Base-by-base conservation (phyloP, 129 eudicot species). In the Flaveria brownii region DNA sequence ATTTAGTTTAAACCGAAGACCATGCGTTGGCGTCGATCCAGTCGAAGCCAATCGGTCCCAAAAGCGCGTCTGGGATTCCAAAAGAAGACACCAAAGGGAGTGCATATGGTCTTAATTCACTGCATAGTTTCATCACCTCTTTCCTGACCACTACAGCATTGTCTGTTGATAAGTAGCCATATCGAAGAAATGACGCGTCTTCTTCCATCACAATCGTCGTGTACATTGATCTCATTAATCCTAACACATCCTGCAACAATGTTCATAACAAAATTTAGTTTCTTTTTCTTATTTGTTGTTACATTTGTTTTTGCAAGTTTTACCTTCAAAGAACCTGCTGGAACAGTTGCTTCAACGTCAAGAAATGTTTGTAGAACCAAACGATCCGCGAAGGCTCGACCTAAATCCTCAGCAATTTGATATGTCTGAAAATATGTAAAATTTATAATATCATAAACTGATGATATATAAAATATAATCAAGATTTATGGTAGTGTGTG, bases 361-460 rank as follows among this genome's bases (percentile, higher is more conserved):
- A 86, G 74, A 80, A 68, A 85, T 50, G 88, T 81, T 82, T 82
- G 96, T 68, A 94, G 75, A 73, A 91, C 82, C 12, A 87, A 70
- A 7, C 85, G 86, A 75, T 91, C 98, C 8, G 96, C 55, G 76
- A 87, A 94, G 52, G 97, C 98, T 84, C 89, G 87, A 42, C 97
- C 97, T 83, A 94, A 81, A 86, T 94, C 97, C 85, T 94, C 98
- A 43, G 98, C 93, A 72, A 94, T 88, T 77, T 87, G 97, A 82
- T 91, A 86, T 43, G 85, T 84, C 98, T 94, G 90, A 77, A 6
- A 2, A 17, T 6, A 39, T 13, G 18, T 55, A 41, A 6, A 70
- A 10, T 2, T 0, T 12, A 28, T 28, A 28, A 28, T 20, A 9
- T 5, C 0, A 42, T 22, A 22, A 55, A 36, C 18, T 5, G 8